Base-by-base conservation (phyloP, 305 asterid species). In the Coffea humblotiana region DNA sequence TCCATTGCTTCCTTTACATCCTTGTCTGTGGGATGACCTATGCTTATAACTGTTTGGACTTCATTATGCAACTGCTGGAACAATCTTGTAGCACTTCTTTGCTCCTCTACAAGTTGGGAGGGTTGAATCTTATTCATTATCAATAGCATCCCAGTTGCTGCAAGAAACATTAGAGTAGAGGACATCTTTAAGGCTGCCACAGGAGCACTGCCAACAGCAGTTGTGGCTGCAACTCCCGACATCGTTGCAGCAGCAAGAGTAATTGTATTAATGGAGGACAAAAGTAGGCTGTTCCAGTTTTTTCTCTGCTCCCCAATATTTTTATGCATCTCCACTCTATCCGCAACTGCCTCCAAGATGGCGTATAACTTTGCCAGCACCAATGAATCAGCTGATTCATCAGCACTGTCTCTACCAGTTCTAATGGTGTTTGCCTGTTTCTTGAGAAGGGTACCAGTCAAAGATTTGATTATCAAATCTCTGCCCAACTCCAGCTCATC, bases 21-120 rank as follows among this genome's bases (percentile, higher is more conserved):
- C 7, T 9, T 16, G 35, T 58, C 79, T 0, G 61, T 77, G 21
- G 85, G 81, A 4, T 51, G 14, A 5, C 77, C 70, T 0, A 80
- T 14, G 6, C 81, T 71, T 48, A 89, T 25, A 27, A 78, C 68
- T 21, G 86, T 82, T 60, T 82, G 65, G 0, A 86, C 82, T 60
- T 89, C 80, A 52, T 75, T 66, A 19, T 77, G 77, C 14, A 89
- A 77, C 32, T 85, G 84, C 61, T 77, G 80, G 51, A 89, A 86
- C 54, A 89, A 58, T 47, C 90, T 85, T 4, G 84, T 23, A 0
- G 90, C 90, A 37, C 77, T 88, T 16, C 90, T 73, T 74, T 89
- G 91, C 77, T 89, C 91, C 51, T 89, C 92, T 23, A 78, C 92
- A 0, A 89, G 88, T 71, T 89, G 93, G 6, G 93, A 88, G 35